Percentiles rank a stretch among this genome's conserved stretches.
These are phyloP conservation scores for Diaporthe batatas DNA, from an alignment of 2,329 filamentous ascomycete species.

Conservation along the genomic window DNA sequence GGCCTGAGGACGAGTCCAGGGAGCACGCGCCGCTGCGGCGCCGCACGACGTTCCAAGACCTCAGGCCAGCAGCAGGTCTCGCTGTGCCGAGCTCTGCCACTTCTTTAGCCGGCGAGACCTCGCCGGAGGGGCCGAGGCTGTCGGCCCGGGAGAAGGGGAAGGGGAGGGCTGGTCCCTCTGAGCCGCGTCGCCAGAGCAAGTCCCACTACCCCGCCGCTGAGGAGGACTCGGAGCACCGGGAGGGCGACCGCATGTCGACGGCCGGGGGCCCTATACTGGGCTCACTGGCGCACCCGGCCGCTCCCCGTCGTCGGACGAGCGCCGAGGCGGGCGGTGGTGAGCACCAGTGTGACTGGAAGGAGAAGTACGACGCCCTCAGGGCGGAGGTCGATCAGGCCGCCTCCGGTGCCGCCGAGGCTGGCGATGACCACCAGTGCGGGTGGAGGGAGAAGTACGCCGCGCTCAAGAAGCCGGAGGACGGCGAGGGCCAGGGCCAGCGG, in stretches of 20 bases:
- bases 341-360: conserved; percentile 59
- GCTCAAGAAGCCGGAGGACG: conserved; percentile 53
- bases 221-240: neutral
- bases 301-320: neutral
- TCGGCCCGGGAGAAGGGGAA: conserved; percentile 24
- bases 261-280: too few species aligned
- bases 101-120: neutral
- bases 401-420: conserved; percentile 44
- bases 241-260: neutral
- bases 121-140: neutral
- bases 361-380: conserved; percentile 56
- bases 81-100: neutral
- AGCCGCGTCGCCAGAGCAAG: neutral
- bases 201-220: neutral
- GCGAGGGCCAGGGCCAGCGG: conserved; percentile 40
- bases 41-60: neutral
- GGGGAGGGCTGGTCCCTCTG: neutral
- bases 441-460: conserved; percentile 59
- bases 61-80: neutral
- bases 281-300: too few species aligned
- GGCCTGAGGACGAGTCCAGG: conserved; percentile 7
- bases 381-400: conserved; percentile 53
- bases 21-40: neutral
- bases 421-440: conserved; percentile 55
- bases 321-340: conserved; percentile 42